Conservation (phyloP, 2,329 filamentous ascomycete species). For the Elsinoe ampelina region DNA sequence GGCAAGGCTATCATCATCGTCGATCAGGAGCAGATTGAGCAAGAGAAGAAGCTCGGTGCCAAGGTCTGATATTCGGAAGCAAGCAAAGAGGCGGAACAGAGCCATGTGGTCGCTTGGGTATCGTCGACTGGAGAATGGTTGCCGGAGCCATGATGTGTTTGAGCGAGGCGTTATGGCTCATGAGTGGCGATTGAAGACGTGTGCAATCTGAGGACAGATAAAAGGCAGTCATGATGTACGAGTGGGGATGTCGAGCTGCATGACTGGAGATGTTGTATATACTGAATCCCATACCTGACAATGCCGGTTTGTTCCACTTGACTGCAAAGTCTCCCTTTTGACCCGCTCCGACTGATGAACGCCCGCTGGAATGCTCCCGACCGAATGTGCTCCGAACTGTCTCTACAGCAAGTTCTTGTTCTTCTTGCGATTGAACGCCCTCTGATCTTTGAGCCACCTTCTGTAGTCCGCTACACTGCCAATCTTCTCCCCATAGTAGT, state of each 20-base stretch:
- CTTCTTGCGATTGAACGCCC: constrained; percentile 87
- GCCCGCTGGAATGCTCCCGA: constrained; percentile 2
- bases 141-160: not conserved
- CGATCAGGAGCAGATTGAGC: constrained; percentile 40
- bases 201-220: not conserved
- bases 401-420: constrained; percentile 53
- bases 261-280: constrained; percentile 11
- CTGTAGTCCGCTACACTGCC: constrained; percentile 84
- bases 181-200: not conserved
- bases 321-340: not conserved
- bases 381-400: not conserved
- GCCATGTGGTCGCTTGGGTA: not conserved
- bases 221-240: not conserved
- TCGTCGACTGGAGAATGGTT: not conserved
- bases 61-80: constrained; percentile 20
- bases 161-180: not conserved
- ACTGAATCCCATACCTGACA: not conserved
- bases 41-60: constrained; percentile 32
- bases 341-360: not conserved
- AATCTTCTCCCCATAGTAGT: constrained; percentile 99
- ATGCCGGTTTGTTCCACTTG: not conserved
- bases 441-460: constrained; percentile 94
- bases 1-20: constrained; percentile 49
- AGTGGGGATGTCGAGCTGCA: not conserved
- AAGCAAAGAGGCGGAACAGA: not conserved